phyloP scores from a whole-genome alignment of 2,329 filamentous ascomycete species.

The Taxawa tesnikishii region DNA sequence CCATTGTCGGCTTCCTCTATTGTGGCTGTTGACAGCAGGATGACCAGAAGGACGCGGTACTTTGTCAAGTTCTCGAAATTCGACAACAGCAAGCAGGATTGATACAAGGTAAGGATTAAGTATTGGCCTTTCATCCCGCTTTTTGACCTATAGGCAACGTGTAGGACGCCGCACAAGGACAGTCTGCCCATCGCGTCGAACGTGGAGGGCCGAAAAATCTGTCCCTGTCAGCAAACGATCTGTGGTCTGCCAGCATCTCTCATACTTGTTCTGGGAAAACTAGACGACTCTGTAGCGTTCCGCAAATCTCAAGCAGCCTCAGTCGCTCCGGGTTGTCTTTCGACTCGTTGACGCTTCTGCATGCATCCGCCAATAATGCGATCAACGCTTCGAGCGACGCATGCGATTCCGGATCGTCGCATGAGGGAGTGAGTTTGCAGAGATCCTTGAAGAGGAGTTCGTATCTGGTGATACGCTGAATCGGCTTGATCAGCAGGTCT shows the following conservation, averaged over 20 bases:
- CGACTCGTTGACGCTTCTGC: conserved; percentile 71
- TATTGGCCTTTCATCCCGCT: conserved; percentile 63
- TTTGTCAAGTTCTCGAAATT: conserved; percentile 49
- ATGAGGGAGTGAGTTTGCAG: conserved; percentile 68
- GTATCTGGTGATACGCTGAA: conserved; percentile 86
- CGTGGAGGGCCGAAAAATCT: conserved; percentile 26
- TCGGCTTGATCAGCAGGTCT: conserved; percentile 90
- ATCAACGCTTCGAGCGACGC: conserved; percentile 66
- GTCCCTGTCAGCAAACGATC: conserved; percentile 6
- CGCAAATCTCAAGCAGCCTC: conserved; percentile 64
- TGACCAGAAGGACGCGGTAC: conserved; percentile 64
- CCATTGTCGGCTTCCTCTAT: conserved; percentile 66
- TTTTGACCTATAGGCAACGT: conserved; percentile 68
- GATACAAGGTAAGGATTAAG: conserved; percentile 76
- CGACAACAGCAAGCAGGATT: conserved; percentile 66
- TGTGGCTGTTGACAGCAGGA: conserved; percentile 52
- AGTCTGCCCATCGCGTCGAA: conserved; percentile 73
- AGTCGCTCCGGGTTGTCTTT: conserved; percentile 63
- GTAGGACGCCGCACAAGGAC: conserved; percentile 67
- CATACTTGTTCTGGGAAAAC: conserved; percentile 58
- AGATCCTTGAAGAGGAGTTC: conserved; percentile 77
- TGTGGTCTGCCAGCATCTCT: neutral
- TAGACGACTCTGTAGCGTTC: conserved; percentile 72
- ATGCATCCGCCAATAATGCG: conserved; percentile 59
- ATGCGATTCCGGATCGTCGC: conserved; percentile 74